Percentiles rank a stretch among this genome's conserved stretches.
These are phyloP conservation scores for Talaromyces rugulosus DNA, from an alignment of 2,329 filamentous ascomycete species.

Conservation along the genomic window DNA sequence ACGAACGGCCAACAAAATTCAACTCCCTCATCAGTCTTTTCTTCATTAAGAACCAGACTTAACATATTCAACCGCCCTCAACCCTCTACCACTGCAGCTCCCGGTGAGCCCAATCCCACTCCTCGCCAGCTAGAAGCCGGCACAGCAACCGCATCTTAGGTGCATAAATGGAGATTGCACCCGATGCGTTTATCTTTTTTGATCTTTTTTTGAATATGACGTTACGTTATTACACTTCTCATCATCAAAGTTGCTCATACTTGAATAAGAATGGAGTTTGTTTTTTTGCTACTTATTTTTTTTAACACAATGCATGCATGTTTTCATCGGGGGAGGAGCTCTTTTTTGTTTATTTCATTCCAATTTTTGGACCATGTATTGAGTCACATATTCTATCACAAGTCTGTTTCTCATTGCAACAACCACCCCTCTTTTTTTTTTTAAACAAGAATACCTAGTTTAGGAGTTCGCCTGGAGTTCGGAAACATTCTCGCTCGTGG, in stretches of 20 bases:
- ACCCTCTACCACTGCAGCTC: not conserved
- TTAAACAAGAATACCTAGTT: not conserved
- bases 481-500: not conserved
- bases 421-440: not conserved
- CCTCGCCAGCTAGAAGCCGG: constrained; percentile 22
- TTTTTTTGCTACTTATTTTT: not conserved
- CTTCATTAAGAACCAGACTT: not conserved
- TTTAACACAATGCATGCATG: not conserved
- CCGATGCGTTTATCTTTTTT: not conserved
- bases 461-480: not conserved
- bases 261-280: not conserved
- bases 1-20: not conserved
- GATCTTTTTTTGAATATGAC: not conserved
- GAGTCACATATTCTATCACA: not conserved
- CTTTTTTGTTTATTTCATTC: not conserved
- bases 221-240: not conserved
- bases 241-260: not conserved
- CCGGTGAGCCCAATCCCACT: constrained; percentile 12
- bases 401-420: not conserved
- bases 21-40: not conserved
- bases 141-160: not conserved
- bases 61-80: not conserved
- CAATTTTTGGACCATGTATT: not conserved
- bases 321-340: not conserved
- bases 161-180: not conserved